Evolutionary conservation across 1,139 yeast genomes (phyloP).

Genomic region (Geotrichum histeridarum): DNA sequence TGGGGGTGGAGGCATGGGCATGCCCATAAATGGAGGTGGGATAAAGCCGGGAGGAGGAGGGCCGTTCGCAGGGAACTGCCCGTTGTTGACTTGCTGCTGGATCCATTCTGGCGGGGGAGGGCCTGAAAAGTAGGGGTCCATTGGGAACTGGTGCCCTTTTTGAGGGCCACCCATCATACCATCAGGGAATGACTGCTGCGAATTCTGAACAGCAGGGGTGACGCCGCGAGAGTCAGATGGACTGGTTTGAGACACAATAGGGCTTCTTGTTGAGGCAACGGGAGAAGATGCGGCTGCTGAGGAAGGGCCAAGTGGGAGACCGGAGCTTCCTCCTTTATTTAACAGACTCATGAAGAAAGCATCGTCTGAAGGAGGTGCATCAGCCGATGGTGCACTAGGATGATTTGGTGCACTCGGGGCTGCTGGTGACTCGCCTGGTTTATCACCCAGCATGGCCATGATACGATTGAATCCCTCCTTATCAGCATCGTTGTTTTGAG

Average conservation of each 20-base stretch:
- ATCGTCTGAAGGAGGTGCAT: conserved; percentile 14
- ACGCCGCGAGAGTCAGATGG: background rate
- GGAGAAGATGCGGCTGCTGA: background rate
- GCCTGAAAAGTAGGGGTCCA: conserved; percentile 10
- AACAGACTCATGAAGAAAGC: conserved; percentile 17
- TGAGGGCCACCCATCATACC: background rate
- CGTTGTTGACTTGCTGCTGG: conserved; percentile 9
- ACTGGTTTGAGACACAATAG: background rate
- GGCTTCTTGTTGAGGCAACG: background rate
- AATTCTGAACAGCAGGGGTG: conserved; percentile 3
- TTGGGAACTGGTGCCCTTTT: background rate
- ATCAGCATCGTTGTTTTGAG: conserved; percentile 25
- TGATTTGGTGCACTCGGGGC: background rate
- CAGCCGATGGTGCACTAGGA: conserved; percentile 10
- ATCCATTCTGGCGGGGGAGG: conserved; percentile 16
- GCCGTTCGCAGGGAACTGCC: conserved; percentile 11
- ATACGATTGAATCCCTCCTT: conserved; percentile 35
- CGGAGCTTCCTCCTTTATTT: conserved; percentile 6
- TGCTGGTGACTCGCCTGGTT: conserved; percentile 1
- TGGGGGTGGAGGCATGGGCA: conserved; percentile 13
- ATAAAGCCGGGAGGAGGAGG: conserved; percentile 16
- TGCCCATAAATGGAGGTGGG: conserved; percentile 11
- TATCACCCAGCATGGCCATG: conserved; percentile 34
- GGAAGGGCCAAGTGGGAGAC: background rate
- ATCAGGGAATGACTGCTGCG: conserved; percentile 1